Percentiles rank a stretch among this genome's conserved stretches.
phyloP scores from a whole-genome alignment of 164 flowering plant species.

The Akebia trifoliata region DNA sequence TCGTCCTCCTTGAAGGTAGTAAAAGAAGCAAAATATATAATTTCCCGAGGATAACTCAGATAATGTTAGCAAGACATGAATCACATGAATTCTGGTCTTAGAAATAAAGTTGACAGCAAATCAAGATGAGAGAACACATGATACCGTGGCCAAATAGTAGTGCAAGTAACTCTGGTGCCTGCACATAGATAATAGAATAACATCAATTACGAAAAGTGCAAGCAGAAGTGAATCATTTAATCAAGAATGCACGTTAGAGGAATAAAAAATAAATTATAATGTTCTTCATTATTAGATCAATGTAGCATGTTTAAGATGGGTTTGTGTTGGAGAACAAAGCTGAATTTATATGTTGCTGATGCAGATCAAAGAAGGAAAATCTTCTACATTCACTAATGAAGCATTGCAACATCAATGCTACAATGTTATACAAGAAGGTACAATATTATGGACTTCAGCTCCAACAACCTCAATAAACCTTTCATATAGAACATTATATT shows the following conservation, averaged over 20 bases:
- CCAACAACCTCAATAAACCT: too few species aligned
- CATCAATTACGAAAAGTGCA: neutral
- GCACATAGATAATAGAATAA: conserved; percentile 25
- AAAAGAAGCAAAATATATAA: neutral
- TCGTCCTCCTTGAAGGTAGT: neutral
- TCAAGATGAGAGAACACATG: neutral
- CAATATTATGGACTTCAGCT: too few species aligned
- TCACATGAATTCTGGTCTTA: neutral
- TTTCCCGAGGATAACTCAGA: neutral
- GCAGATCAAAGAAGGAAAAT: neutral
- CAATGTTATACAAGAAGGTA: too few species aligned
- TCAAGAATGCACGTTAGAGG: neutral
- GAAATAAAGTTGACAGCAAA: neutral
- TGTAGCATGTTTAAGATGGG: neutral
- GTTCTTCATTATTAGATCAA: neutral
- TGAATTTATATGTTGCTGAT: neutral
- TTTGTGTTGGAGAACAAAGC: neutral
- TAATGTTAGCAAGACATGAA: neutral
- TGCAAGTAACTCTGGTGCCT: conserved; percentile 88
- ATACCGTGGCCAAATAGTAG: conserved; percentile 70
- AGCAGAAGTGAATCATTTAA: neutral
- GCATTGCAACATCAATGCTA: too few species aligned
- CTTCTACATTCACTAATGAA: neutral
- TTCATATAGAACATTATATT: too few species aligned
- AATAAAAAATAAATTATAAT: neutral